Percentiles rank a stretch among this genome's conserved stretches.
These are phyloP conservation scores for Xerocomus cyaneibrunnescens DNA, from an alignment of 1,284 basidiomycete genomes.

Conservation along the genomic window DNA sequence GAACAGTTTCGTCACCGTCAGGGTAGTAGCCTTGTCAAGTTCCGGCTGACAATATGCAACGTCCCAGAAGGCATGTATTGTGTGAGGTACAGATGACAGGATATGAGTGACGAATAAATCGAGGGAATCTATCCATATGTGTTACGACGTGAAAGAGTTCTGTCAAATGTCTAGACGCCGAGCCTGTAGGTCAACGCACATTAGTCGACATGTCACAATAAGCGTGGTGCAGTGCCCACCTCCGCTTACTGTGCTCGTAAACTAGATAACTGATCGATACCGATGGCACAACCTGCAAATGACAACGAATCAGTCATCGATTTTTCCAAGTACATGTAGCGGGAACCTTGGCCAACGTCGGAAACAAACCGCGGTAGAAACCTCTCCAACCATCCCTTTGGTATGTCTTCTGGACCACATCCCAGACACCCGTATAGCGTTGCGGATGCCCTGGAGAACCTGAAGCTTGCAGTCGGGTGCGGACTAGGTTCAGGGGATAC, in stretches of 20 bases:
- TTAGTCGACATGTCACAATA: slow-evolving; percentile 8
- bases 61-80: slow-evolving; percentile 21
- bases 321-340: neutral
- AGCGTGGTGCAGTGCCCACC: slow-evolving; percentile 43
- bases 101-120: slow-evolving; percentile 28
- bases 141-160: slow-evolving; percentile 16
- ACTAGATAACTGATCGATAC: slow-evolving; percentile 95
- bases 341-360: slow-evolving; percentile 83
- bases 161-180: slow-evolving; percentile 42
- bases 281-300: slow-evolving; percentile 78
- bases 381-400: slow-evolving; percentile 88
- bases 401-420: slow-evolving; percentile 85
- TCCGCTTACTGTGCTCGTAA: slow-evolving; percentile 79
- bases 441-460: slow-evolving; percentile 93
- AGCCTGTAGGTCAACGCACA: slow-evolving; percentile 35
- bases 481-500: slow-evolving; percentile 90
- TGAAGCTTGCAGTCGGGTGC: slow-evolving; percentile 94
- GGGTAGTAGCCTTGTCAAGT: neutral
- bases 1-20: neutral
- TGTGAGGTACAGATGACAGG: slow-evolving; percentile 30
- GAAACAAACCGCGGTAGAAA: slow-evolving; percentile 92
- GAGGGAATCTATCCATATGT: slow-evolving; percentile 29
- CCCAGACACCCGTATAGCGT: slow-evolving; percentile 82
- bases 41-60: slow-evolving; percentile 10
- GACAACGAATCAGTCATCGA: slow-evolving; percentile 13